These are phyloP conservation scores for Termitomyces sp. DNA, from an alignment of 768 basidiomycete genomes.

Conservation along the genomic window DNA sequence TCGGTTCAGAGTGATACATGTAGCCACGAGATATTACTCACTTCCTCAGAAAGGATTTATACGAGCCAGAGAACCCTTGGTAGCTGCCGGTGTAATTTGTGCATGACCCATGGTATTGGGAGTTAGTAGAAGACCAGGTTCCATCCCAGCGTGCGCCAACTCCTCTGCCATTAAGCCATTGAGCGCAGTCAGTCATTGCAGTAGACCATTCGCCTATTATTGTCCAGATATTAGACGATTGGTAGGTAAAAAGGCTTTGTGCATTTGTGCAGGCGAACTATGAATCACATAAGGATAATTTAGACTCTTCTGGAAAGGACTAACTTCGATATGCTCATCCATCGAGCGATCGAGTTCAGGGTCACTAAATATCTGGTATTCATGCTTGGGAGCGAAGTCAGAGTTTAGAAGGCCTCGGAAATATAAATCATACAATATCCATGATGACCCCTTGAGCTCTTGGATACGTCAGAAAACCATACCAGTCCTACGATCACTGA, in stretches of 20 bases:
- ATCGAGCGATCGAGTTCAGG: constrained; percentile 46
- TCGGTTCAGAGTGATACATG: background rate
- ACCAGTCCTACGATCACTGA: constrained; percentile 41
- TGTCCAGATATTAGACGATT: constrained; percentile 60
- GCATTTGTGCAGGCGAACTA: constrained; percentile 53
- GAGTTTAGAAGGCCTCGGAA: background rate
- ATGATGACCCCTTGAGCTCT: constrained; percentile 54
- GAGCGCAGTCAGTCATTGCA: constrained; percentile 68
- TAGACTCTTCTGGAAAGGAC: background rate
- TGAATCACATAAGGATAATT: background rate
- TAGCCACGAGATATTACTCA: constrained; percentile 23
- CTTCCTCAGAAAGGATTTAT: constrained; percentile 58
- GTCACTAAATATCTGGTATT: constrained; percentile 70
- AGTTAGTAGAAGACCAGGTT: constrained; percentile 35
- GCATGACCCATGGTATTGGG: constrained; percentile 55
- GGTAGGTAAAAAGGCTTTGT: constrained; percentile 37
- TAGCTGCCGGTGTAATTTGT: constrained; percentile 55
- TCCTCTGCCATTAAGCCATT: constrained; percentile 75
- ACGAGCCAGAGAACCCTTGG: constrained; percentile 50
- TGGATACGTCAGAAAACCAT: constrained; percentile 49
- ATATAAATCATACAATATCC: constrained; percentile 42
- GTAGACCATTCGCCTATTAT: constrained; percentile 79
- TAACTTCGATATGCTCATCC: constrained; percentile 51
- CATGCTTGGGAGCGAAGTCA: constrained; percentile 36
- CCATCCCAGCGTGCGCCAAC: constrained; percentile 68